These are phyloP conservation scores for Cinnamomum micranthum DNA, from an alignment of 164 flowering plant genomes.

Conservation along the genomic window DNA sequence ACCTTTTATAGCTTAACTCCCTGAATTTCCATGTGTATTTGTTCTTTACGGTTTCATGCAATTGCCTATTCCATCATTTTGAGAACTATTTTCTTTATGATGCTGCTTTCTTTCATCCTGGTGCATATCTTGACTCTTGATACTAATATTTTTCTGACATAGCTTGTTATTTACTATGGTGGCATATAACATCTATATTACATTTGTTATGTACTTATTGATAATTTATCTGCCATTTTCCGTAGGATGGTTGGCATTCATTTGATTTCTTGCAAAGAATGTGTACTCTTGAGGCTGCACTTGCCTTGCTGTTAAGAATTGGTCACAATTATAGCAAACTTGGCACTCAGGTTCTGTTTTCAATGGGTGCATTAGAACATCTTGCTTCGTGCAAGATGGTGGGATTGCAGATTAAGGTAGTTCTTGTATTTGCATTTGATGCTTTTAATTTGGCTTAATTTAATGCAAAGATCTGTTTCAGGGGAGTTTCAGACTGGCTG, in stretches of 20 bases:
- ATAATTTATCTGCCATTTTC: neutral
- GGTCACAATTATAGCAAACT: constrained; percentile 80
- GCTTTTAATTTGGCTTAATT: neutral
- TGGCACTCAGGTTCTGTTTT: constrained; percentile 84
- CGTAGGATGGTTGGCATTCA: constrained; percentile 57
- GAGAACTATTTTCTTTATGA: no score
- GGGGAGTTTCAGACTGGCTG: constrained; percentile 58
- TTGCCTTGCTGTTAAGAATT: constrained; percentile 71
- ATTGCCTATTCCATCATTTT: no score
- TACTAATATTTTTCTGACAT: neutral
- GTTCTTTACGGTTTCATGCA: no score
- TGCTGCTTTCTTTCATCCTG: neutral
- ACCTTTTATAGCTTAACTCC: no score
- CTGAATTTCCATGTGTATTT: no score
- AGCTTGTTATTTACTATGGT: neutral
- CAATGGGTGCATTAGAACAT: constrained; percentile 87
- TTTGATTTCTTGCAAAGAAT: constrained; percentile 62
- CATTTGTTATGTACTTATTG: neutral
- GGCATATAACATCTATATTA: neutral
- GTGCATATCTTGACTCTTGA: neutral
- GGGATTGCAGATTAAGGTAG: constrained; percentile 46
- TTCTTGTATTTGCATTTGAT: neutral
- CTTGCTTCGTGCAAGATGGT: constrained; percentile 65
- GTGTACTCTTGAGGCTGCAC: constrained; percentile 75
- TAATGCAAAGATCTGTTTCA: constrained; percentile 22